Base-by-base conservation (phyloP, 495 filamentous ascomycete genomes). In the Tuber brumale region DNA sequence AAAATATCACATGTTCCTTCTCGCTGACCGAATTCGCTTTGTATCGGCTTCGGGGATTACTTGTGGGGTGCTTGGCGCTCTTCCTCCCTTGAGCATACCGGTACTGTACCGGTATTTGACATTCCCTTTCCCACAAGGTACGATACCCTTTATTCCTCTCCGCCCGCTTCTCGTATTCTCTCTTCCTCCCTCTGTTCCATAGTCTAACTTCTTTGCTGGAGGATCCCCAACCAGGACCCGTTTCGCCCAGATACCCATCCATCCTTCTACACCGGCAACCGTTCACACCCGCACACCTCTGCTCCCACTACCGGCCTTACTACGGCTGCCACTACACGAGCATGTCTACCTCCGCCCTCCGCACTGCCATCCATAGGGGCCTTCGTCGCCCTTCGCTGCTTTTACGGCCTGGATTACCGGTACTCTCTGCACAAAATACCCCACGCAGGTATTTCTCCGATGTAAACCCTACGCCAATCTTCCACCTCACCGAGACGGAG, bases 401-500 rank as follows among this genome's bases (percentile, higher is more conserved):
- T 23, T 43, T 76, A 37, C 77, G 76, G 5, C 66, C 77, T 48
- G 57, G 23, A 23, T 43, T 79, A 9, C n/a, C n/a, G n/a, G n/a
- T n/a, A n/a, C 66, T 81, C 51, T 72, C 70, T 16, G 73, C 75
- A 16, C 57, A 19, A 27, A 35, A 19, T 66, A 31, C 41, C 81
- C 31, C 66, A 3, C 70, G 76, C 35, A 81, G 81, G 35, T 51
- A 76, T 71, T 83, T 76, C 75, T 81, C 81, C 9, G 79, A 81
- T 51, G 18, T 82, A 7, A 79, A 91, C 10, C 95, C 95, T 0
- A 98, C 94, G 0, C 96, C 95, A 39, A 97, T 99, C 85, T 91
- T 92, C 75, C 94, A 95, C 85, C 85, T 97, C 81, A 96, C 93
- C 80, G 95, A 99, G 84, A 92, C 91, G 73, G 95, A 99, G 85